Evolutionary conservation across 2,329 filamentous ascomycete genomes (phyloP), one percentile per base, ranked within the genome.

Genomic region (Ophiocordyceps robertsii): DNA sequence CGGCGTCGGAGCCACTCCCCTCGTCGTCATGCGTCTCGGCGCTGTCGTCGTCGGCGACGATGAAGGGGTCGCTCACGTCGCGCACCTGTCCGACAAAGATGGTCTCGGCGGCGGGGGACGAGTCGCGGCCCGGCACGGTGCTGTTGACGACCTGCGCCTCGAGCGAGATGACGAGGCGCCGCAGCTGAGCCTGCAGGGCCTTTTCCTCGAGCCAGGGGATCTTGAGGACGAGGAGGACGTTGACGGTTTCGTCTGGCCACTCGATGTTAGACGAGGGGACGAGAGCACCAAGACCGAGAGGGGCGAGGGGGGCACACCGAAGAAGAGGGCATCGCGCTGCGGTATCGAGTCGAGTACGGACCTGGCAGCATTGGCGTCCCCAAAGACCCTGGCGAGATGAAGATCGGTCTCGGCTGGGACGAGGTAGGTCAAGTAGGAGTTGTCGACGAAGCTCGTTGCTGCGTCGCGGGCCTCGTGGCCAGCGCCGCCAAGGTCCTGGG

Each of bases 211-310:
- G 65, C 53, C 72, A 68, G 4, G 79, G 77, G 9, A 79, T 79
- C 52, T 75, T 74, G 44, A 89, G 69, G 11, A 85, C 68, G 47
- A 88, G 65, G 53, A 84, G 77, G 16, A 87, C 69, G 48, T 80
- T 67, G 44, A 84, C 70, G 24, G 76, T 77, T 66, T 89, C 84
- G 72, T 89, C 84, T 88, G 64, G 44, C 56, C 2, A 12, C 5
- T 30, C 14, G 37, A 35, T 35, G 46, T 55, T 19, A 55, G 53
- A 33, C 33, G 44, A 17, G 17, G n/a, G 24, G 24, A 27, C 6
- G 24, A 27, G 24, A 9, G 9, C 6, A 27, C 6, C 24, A 27
- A 27, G 24, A 14, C 17, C 32, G 39, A 21, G n/a, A 61, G 66
- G 72, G 60, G 49, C 40, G 39, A 29, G 21, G 43, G 38, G 13